These are phyloP conservation scores for Pholiota microspora DNA, from an alignment of 768 basidiomycete species.

Conservation along the genomic window DNA sequence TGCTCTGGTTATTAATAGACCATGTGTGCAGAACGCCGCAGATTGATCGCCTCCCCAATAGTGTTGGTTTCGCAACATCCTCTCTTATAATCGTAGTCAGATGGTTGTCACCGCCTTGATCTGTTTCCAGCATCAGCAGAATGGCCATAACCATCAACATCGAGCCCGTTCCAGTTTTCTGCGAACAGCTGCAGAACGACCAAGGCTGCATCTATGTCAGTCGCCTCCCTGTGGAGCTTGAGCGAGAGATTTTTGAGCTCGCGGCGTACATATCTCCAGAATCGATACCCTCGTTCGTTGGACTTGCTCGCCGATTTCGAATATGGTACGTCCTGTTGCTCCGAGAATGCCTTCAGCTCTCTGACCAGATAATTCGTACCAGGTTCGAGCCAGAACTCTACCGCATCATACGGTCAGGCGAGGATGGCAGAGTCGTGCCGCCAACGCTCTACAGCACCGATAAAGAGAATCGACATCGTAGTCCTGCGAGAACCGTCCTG, in stretches of 20 bases:
- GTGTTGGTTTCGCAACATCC: too few species aligned
- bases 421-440: background rate
- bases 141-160: background rate
- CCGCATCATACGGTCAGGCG: conserved; percentile 4
- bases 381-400: conserved; percentile 10
- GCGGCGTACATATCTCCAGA: conserved; percentile 8
- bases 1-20: too few species aligned
- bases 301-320: conserved; percentile 9
- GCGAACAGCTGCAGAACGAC: background rate
- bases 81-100: too few species aligned
- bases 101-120: background rate
- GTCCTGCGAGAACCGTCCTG: background rate
- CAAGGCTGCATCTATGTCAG: background rate
- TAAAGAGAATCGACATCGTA: background rate
- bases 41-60: too few species aligned
- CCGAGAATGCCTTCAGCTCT: background rate
- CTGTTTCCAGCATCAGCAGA: background rate
- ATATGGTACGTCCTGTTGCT: conserved; percentile 1
- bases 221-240: conserved; percentile 13
- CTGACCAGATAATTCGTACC: background rate
- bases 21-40: too few species aligned
- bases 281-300: conserved; percentile 4
- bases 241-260: conserved; percentile 18
- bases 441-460: background rate
- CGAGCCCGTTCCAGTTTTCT: background rate